These are phyloP conservation scores for Arthrinium phaeospermum DNA, from an alignment of 2,329 filamentous ascomycete genomes.

Conservation along the genomic window DNA sequence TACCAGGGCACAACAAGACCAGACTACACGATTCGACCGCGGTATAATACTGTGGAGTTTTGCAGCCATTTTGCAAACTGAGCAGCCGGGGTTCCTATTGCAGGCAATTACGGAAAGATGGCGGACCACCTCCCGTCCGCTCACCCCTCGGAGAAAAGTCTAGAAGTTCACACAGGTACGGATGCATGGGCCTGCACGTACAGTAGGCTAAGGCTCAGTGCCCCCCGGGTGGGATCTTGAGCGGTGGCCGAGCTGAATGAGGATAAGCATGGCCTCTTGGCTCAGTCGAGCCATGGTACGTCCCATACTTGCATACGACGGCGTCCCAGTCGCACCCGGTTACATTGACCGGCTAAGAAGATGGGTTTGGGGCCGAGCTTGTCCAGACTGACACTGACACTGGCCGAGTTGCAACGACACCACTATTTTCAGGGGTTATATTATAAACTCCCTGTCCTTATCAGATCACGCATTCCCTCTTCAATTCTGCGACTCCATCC, in stretches of 20 bases:
- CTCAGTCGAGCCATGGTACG: not conserved
- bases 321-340: slow-evolving; percentile 19
- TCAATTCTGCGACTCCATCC: slow-evolving; percentile 24
- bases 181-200: not conserved
- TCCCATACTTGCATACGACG: slow-evolving; percentile 8
- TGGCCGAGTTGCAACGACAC: slow-evolving; percentile 11
- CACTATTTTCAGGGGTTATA: slow-evolving; percentile 21
- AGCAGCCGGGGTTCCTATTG: not conserved
- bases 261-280: slow-evolving; percentile 5
- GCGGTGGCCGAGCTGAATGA: slow-evolving; percentile 11
- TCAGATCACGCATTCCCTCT: slow-evolving; percentile 14
- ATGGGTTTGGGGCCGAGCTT: slow-evolving; percentile 18
- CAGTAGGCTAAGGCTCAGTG: not conserved
- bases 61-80: slow-evolving; percentile 4
- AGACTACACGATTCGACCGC: slow-evolving; percentile 3
- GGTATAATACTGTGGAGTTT: slow-evolving; percentile 2
- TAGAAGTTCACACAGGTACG: not conserved
- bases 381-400: slow-evolving; percentile 17
- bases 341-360: slow-evolving; percentile 18
- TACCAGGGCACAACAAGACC: slow-evolving; percentile 4
- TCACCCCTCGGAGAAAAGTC: slow-evolving; percentile 1
- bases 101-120: slow-evolving; percentile 14
- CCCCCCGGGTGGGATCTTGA: not conserved
- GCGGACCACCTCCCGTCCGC: slow-evolving; percentile 10
- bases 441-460: slow-evolving; percentile 14